Conservation (phyloP, 345 rosid species). For the Linum tenue region DNA sequence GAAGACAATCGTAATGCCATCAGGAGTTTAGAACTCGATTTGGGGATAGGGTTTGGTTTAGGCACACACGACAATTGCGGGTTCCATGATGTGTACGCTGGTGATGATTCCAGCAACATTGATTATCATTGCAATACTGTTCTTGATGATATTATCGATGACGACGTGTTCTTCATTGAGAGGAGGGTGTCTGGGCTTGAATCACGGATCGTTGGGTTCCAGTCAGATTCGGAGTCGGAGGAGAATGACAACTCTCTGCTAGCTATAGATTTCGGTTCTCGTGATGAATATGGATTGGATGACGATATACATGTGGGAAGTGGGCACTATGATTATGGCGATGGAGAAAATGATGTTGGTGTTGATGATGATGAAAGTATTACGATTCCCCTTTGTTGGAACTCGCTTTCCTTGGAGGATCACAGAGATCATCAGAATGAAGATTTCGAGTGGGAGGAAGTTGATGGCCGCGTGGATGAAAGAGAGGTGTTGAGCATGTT, state of each 20-base stretch:
- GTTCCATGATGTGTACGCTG: conserved; percentile 22
- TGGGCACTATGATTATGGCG: conserved; percentile 1
- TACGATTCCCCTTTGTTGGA: conserved; percentile 58
- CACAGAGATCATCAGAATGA: conserved; percentile 41
- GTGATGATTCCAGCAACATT: conserved; percentile 15
- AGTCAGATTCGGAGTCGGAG: conserved; percentile 42
- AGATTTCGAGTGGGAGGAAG: conserved; percentile 94
- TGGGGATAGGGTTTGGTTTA: conserved; percentile 42
- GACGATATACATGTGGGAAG: conserved; percentile 6
- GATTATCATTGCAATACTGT: conserved; percentile 12
- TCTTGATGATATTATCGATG: conserved; percentile 27
- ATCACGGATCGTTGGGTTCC: conserved; percentile 31
- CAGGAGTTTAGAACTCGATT: conserved; percentile 33
- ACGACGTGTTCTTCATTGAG: conserved; percentile 41
- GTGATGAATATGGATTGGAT: conserved; percentile 35
- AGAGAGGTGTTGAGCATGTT: conserved; percentile 50
- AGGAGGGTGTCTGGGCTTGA: conserved; percentile 35
- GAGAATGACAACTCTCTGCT: conserved; percentile 24
- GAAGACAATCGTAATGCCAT: conserved; percentile 12
- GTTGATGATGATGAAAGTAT: conserved; percentile 40
- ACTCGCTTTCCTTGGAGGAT: conserved; percentile 64
- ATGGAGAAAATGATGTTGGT: conserved; percentile 17
- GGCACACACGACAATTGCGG: conserved; percentile 26
- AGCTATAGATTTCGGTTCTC: conserved; percentile 37
- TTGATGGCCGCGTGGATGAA: conserved; percentile 58